A percentile compares a stretch with the other conserved stretches of the same genome.
Conservation (phyloP, 2,329 filamentous ascomycete species). For the Botrytis paeoniae region DNA sequence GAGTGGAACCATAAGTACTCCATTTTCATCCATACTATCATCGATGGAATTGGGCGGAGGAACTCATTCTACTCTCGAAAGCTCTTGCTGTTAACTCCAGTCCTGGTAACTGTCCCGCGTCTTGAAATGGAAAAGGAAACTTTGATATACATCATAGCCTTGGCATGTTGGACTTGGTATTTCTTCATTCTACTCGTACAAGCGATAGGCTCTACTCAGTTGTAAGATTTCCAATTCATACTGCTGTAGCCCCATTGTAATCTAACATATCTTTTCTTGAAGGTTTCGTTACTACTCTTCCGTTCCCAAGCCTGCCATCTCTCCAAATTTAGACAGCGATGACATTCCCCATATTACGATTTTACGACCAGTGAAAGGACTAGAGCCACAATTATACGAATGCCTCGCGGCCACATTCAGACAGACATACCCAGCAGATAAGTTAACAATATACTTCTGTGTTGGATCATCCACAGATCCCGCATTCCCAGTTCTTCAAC, state of each 20-base stretch:
- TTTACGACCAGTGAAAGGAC: slow-evolving; percentile 88
- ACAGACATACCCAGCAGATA: slow-evolving; percentile 75
- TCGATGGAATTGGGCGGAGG: neutral
- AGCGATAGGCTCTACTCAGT: slow-evolving; percentile 52
- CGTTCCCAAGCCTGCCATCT: slow-evolving; percentile 48
- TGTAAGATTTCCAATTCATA: slow-evolving; percentile 42
- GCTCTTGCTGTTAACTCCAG: neutral
- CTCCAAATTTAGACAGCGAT: slow-evolving; percentile 48
- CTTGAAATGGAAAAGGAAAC: slow-evolving; percentile 25
- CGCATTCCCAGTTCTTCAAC: slow-evolving; percentile 69
- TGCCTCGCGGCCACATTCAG: slow-evolving; percentile 84
- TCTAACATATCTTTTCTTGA: slow-evolving; percentile 13
- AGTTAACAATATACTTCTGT: slow-evolving; percentile 78
- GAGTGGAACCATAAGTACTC: neutral
- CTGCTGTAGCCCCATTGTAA: neutral
- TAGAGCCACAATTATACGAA: slow-evolving; percentile 87
- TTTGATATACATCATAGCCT: slow-evolving; percentile 40
- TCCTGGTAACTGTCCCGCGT: neutral
- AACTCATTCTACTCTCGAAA: neutral
- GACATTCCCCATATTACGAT: slow-evolving; percentile 80
- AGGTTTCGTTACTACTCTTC: slow-evolving; percentile 55
- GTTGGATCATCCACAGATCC: slow-evolving; percentile 72
- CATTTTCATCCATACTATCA: too few species aligned
- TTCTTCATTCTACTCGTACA: slow-evolving; percentile 53
- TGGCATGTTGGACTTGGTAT: slow-evolving; percentile 53